Base-by-base conservation (phyloP, 129 eudicot species). In the Calendula officinalis region DNA sequence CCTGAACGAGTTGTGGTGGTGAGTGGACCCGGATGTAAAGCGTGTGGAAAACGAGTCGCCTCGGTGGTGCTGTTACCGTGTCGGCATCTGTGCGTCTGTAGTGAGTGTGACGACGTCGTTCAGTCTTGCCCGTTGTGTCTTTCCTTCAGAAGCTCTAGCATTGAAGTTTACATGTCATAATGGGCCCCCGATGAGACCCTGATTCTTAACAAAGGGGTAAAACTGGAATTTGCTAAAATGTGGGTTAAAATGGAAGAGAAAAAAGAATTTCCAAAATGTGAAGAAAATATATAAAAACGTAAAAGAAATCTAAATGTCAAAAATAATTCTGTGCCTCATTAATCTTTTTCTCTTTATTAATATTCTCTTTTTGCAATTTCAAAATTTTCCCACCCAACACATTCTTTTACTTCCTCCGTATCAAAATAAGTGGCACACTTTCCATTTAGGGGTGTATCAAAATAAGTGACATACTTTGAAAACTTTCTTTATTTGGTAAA, bases 31-130 rank as follows among this genome's bases (percentile, higher is more conserved):
- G 62, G 88, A 11, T 87, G 95, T 67, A 81, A 75, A 72, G 82
- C 77, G 60, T 87, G 95, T 49, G 80, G 83, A 39, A 76, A 70
- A 70, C 82, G 91, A 49, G 82, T 71, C 12, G 95, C 91, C 9
- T 76, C 95, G 68, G 82, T 84, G 64, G 91, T 87, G 85, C 41
- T 87, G 67, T 62, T 87, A 39, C 95, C 95, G 58, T 87, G 95
- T 75, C 83, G 91, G 69, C 95, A 87, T 69, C 74, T 87, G 6
- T 78, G 91, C 42, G 75, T 87, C 5, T 87, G 95, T 64, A 61
- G 68, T 9, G 88, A 81, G 11, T 87, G 95, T 39, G 91, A 81
- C 77, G 80, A 65, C 53, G 82, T 87, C 49, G 86, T 80, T 46
- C 84, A 76, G 37, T 64, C 82, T 7, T 87, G 95, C 70, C 95